A percentile compares a stretch with the other conserved stretches of the same genome.
These are phyloP conservation scores for Rubroboletus satanas DNA, from an alignment of 768 basidiomycete genomes.

Conservation along the genomic window DNA sequence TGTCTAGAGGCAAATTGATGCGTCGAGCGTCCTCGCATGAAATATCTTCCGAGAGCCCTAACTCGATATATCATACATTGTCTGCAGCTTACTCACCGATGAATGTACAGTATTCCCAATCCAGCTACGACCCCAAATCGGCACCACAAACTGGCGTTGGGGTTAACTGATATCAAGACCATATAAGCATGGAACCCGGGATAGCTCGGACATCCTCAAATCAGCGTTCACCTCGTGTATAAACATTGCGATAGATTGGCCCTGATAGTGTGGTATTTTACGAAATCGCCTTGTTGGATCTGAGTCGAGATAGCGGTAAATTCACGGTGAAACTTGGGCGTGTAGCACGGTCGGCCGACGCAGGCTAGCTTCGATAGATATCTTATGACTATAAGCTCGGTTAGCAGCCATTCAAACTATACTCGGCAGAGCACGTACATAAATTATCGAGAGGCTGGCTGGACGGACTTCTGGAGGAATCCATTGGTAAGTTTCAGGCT, in stretches of 20 bases:
- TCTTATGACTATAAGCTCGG: neutral
- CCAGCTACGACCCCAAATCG: neutral
- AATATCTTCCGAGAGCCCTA: neutral
- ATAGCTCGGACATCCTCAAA: neutral
- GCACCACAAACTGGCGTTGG: neutral
- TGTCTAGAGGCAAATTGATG: neutral
- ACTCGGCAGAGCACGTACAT: constrained; percentile 7
- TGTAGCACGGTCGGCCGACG: neutral
- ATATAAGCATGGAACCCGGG: neutral
- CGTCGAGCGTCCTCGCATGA: neutral
- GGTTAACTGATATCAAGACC: neutral
- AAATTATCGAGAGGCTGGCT: neutral
- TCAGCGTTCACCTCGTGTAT: neutral
- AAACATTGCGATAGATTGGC: neutral
- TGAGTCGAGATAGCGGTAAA: neutral
- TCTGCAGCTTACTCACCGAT: neutral
- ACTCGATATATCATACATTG: neutral
- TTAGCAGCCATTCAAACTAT: neutral
- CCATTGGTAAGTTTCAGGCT: constrained; percentile 6
- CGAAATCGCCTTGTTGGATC: neutral
- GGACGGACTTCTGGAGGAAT: neutral
- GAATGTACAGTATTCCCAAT: neutral
- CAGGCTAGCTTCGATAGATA: neutral
- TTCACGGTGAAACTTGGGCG: neutral
- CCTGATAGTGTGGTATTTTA: neutral